Evolutionary conservation across 805 yeast genomes (phyloP).

Genomic region (Saccharomycopsis oosterbeekiorum): DNA sequence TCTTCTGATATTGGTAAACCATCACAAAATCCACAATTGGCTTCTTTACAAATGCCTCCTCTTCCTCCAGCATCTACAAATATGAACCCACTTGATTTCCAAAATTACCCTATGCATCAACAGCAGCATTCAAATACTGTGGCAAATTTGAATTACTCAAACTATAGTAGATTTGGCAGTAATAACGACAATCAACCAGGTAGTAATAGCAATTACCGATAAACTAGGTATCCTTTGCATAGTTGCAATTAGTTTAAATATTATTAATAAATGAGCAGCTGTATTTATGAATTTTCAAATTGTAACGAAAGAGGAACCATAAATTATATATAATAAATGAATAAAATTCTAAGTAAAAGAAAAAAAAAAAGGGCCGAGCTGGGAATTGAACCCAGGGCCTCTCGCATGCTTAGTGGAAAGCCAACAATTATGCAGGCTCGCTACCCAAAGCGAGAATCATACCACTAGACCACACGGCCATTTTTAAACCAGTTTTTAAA

Average conservation of each 20-base stretch:
- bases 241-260: neutral
- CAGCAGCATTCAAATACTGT: neutral
- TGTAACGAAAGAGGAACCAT: too few species aligned
- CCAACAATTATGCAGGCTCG: constrained; percentile 4
- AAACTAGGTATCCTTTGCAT: neutral
- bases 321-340: neutral
- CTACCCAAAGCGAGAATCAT: constrained; percentile 46
- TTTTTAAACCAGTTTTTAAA: neutral
- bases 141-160: neutral
- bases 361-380: constrained; percentile 19
- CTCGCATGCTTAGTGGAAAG: constrained; percentile 13
- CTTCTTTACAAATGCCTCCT: neutral
- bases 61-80: neutral
- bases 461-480: constrained; percentile 44
- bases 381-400: constrained; percentile 21
- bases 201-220: neutral
- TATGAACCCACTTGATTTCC: neutral
- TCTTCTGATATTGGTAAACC: neutral
- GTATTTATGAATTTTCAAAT: too few species aligned
- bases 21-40: neutral
- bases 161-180: neutral
- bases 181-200: neutral
- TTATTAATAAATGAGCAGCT: neutral
- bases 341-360: neutral
- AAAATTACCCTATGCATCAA: neutral